Conservation (phyloP, 179 eudicot species). For the Spergularia azorica region DNA sequence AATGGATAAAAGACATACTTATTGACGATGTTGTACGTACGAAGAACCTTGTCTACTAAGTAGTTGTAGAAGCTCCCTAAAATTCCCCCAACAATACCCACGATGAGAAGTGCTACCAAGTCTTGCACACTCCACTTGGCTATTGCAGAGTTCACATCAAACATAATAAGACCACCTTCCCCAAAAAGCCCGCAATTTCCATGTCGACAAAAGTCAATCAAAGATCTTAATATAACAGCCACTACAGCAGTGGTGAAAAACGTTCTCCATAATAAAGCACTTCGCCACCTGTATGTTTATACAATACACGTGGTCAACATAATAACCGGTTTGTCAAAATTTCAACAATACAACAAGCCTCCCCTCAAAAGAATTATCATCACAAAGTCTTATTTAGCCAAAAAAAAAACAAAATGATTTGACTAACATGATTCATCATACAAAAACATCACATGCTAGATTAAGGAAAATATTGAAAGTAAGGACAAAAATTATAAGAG, state of each 20-base stretch:
- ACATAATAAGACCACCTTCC: conserved; percentile 40
- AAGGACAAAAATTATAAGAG: no score
- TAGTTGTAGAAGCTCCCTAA: conserved; percentile 40
- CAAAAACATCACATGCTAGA: no score
- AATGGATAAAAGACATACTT: conserved; percentile 17
- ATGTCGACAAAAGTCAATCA: conserved; percentile 28
- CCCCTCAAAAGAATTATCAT: no score
- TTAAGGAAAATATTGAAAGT: no score
- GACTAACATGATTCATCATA: no score
- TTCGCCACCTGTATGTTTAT: conserved; percentile 35
- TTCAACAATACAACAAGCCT: no score
- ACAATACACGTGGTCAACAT: not conserved
- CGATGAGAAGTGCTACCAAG: conserved; percentile 23
- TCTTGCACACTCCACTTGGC: conserved; percentile 22
- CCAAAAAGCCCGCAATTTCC: conserved; percentile 41
- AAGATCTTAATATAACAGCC: conserved; percentile 26
- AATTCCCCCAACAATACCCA: conserved; percentile 35
- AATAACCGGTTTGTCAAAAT: not conserved
- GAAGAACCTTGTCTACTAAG: conserved; percentile 36
- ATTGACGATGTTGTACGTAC: conserved; percentile 27
- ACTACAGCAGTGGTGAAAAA: conserved; percentile 44
- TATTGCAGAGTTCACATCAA: conserved; percentile 26
- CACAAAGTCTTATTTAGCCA: no score
- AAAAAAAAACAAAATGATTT: no score
- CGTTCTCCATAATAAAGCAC: conserved; percentile 40